These are phyloP conservation scores for Trichomonascaceae sp. DNA, from an alignment of 1,139 yeast species.

Conservation along the genomic window DNA sequence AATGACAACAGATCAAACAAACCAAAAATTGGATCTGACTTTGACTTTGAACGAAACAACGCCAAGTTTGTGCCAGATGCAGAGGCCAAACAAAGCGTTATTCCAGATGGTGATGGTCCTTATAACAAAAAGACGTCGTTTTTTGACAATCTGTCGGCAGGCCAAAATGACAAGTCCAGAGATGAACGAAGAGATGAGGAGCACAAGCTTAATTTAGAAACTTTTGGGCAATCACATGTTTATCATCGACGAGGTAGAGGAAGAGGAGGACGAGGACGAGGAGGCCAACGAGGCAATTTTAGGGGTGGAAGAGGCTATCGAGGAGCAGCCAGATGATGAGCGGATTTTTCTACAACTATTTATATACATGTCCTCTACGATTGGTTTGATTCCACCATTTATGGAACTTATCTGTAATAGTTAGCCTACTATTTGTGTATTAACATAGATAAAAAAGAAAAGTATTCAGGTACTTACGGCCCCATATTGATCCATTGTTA, in stretches of 20 bases:
- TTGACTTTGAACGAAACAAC: conserved; percentile 63
- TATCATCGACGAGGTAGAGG: conserved; percentile 30
- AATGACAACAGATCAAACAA: background rate
- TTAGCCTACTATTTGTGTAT: conserved; percentile 1
- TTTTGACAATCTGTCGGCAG: conserved; percentile 70
- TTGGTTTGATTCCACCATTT: conserved; percentile 12
- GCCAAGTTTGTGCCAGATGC: conserved; percentile 48
- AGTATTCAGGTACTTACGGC: conserved; percentile 22
- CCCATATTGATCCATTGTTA: conserved; percentile 25
- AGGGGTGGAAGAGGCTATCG: conserved; percentile 7
- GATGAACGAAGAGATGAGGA: conserved; percentile 59
- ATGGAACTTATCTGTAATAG: conserved; percentile 7
- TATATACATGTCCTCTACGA: conserved; percentile 6
- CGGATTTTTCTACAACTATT: conserved; percentile 1
- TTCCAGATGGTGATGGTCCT: conserved; percentile 28
- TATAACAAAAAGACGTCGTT: conserved; percentile 72
- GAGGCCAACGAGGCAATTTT: conserved; percentile 9
- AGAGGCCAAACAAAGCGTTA: conserved; percentile 18
- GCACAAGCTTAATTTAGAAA: conserved; percentile 54
- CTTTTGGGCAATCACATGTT: conserved; percentile 53
- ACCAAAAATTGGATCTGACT: conserved; percentile 33
- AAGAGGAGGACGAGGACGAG: conserved; percentile 23
- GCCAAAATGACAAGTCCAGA: conserved; percentile 35
- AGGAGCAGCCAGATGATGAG: background rate
- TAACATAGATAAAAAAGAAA: background rate